Conservation (phyloP, 2,329 filamentous ascomycete species). For the Macrophomina pseudophaseolina region DNA sequence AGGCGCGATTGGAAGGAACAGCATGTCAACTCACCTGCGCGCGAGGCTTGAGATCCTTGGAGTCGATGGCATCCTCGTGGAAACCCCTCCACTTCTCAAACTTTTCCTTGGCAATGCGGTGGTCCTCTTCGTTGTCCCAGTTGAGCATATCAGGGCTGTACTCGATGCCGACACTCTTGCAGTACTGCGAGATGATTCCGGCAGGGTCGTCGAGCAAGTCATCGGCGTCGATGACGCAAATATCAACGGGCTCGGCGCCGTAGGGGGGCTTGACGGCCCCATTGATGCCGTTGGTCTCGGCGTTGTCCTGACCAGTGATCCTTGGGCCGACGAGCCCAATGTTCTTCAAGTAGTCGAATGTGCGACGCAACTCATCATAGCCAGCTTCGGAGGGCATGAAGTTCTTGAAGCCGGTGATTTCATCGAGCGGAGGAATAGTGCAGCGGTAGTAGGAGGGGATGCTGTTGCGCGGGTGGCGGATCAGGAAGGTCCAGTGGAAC, state of each 20-base stretch:
- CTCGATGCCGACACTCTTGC: conserved; percentile 77
- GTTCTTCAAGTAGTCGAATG: conserved; percentile 83
- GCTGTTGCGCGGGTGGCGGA: conserved; percentile 89
- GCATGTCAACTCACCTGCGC: conserved; percentile 56
- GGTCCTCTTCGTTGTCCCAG: conserved; percentile 79
- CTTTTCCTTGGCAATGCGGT: conserved; percentile 68
- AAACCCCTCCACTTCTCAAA: conserved; percentile 99
- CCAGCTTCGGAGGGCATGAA: conserved; percentile 90
- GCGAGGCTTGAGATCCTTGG: conserved; percentile 74
- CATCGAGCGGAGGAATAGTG: conserved; percentile 83
- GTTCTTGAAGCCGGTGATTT: conserved; percentile 81
- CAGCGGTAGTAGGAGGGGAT: conserved; percentile 96
- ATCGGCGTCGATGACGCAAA: conserved; percentile 91
- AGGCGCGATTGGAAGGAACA: conserved; percentile 16
- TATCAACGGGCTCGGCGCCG: conserved; percentile 56
- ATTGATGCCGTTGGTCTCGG: conserved; percentile 3
- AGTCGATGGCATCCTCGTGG: conserved; percentile 92
- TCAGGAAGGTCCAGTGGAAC: conserved; percentile 96
- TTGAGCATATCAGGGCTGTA: conserved; percentile 79
- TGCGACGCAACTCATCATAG: conserved; percentile 81
- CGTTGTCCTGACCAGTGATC: conserved; percentile 54
- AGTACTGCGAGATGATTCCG: conserved; percentile 77
- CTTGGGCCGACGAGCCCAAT: conserved; percentile 73
- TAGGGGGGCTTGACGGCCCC: conserved; percentile 27
- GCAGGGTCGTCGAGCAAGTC: conserved; percentile 87